Evolutionary conservation across 2,329 filamentous ascomycete genomes (phyloP).

Genomic region (Ophiostoma triangulosporum): DNA sequence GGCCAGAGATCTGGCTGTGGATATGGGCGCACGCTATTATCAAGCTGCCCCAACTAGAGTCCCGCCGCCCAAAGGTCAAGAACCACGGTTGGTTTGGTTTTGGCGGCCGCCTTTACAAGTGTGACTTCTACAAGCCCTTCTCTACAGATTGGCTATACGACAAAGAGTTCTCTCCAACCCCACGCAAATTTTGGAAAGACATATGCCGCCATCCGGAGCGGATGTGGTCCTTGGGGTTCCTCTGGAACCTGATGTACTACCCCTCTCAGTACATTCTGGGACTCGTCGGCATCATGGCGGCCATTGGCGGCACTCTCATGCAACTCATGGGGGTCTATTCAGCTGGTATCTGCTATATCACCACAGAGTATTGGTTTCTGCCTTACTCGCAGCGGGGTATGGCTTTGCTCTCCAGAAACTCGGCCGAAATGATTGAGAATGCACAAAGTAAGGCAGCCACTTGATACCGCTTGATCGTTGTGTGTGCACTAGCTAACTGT

Average conservation of each 20-base stretch:
- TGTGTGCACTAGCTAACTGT: background rate
- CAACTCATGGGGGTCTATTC: slow-evolving; percentile 18
- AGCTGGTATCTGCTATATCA: slow-evolving; percentile 15
- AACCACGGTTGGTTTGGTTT: background rate
- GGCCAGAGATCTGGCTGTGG: slow-evolving; percentile 15
- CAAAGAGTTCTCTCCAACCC: too few species aligned
- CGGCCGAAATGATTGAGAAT: background rate
- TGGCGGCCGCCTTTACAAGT: background rate
- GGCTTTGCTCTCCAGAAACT: slow-evolving; percentile 9
- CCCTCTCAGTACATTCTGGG: slow-evolving; percentile 10
- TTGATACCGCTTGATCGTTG: too few species aligned
- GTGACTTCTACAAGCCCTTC: background rate
- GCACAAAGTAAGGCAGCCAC: background rate
- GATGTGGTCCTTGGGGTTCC: slow-evolving; percentile 5
- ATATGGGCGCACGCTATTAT: slow-evolving; percentile 17
- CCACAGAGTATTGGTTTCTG: slow-evolving; percentile 13
- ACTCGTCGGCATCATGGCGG: slow-evolving; percentile 29
- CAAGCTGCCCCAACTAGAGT: background rate
- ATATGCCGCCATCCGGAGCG: background rate
- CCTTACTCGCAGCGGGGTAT: slow-evolving; percentile 8
- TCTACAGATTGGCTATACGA: background rate
- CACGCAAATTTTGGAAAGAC: too few species aligned
- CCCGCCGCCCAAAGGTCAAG: background rate
- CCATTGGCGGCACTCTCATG: slow-evolving; percentile 17
- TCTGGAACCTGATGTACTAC: slow-evolving; percentile 15